These are phyloP conservation scores for Phyllosticta citribraziliensis DNA, from an alignment of 2,329 filamentous ascomycete species.

Conservation along the genomic window DNA sequence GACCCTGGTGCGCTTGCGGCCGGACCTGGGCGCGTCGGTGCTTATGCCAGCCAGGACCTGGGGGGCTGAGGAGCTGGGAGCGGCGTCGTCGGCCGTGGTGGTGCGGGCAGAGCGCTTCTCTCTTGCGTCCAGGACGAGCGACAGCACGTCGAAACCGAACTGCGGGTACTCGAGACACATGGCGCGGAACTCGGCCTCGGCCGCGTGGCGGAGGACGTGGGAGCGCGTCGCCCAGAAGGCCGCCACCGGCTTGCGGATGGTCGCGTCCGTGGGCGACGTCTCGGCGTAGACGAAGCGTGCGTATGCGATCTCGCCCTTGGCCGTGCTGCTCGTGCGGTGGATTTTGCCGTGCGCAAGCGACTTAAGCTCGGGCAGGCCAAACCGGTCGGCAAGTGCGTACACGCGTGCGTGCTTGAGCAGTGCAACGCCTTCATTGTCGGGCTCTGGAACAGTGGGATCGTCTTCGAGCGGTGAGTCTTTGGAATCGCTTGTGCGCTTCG, in stretches of 20 bases:
- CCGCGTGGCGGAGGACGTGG: conserved; percentile 74
- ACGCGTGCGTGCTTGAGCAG: conserved; percentile 82
- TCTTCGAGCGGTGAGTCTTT: conserved; percentile 59
- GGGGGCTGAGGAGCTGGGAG: not conserved
- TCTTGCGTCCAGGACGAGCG: conserved; percentile 44
- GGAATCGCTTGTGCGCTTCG: conserved; percentile 47
- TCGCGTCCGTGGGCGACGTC: conserved; percentile 57
- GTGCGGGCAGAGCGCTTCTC: conserved; percentile 30
- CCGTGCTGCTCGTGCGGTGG: conserved; percentile 79
- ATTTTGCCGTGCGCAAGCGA: conserved; percentile 79
- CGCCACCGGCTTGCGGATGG: conserved; percentile 74
- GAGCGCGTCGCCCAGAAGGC: conserved; percentile 79
- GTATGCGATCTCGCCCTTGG: conserved; percentile 83
- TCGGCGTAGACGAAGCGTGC: conserved; percentile 82
- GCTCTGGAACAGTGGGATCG: conserved; percentile 52
- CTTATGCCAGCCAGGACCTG: not conserved
- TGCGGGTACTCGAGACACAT: conserved; percentile 85
- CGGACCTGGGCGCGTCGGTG: not conserved
- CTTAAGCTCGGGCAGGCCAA: conserved; percentile 56
- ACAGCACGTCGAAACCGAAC: conserved; percentile 88
- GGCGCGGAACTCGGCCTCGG: conserved; percentile 72
- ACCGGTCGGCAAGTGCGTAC: conserved; percentile 79
- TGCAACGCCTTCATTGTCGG: conserved; percentile 72
- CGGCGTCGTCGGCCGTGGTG: not conserved
- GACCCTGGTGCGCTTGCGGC: not conserved